phyloP scores from a whole-genome alignment of 305 asterid genomes.

The Solanum aculeatissimum region DNA sequence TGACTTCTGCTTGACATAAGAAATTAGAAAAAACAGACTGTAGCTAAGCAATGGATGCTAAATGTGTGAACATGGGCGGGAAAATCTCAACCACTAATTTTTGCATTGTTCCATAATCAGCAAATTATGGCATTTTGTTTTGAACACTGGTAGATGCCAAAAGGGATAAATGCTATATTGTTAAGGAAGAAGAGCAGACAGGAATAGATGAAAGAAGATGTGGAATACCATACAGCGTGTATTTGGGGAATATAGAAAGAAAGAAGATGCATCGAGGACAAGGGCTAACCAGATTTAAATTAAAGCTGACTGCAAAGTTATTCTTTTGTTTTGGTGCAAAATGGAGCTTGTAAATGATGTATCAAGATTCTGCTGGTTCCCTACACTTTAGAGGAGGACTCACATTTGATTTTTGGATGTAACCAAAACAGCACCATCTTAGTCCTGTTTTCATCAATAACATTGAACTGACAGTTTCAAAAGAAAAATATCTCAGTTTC shows the following conservation, averaged over 20 bases:
- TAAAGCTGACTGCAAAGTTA: background rate
- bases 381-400: background rate
- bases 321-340: background rate
- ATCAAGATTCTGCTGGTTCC: background rate
- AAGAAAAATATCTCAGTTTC: background rate
- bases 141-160: background rate
- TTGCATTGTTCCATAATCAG: background rate
- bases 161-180: background rate
- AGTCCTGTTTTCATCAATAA: background rate
- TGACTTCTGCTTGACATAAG: background rate
- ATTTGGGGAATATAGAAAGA: background rate
- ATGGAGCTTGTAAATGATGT: background rate
- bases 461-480: background rate
- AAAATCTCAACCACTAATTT: background rate
- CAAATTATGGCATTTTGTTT: background rate
- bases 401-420: background rate
- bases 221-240: background rate
- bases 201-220: background rate
- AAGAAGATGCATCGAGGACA: background rate
- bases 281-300: background rate
- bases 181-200: background rate
- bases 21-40: background rate
- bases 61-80: background rate
- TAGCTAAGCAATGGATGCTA: background rate
- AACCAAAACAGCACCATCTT: background rate